Conservation (phyloP, 805 yeast species). For the Starmerella apicola region DNA sequence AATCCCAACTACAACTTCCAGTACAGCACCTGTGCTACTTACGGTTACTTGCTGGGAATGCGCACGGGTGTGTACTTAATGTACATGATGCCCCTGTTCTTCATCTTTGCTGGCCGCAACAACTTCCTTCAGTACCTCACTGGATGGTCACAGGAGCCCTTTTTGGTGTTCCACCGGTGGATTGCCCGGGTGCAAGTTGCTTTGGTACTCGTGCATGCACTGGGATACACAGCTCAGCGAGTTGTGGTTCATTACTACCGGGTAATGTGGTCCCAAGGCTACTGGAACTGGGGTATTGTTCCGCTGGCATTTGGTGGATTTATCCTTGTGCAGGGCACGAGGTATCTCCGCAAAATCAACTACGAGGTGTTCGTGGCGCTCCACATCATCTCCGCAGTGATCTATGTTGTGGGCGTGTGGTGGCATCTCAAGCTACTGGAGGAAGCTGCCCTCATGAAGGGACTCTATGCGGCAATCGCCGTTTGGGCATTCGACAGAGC, state of each 20-base stretch:
- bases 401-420: constrained; percentile 41
- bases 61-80: constrained; percentile 15
- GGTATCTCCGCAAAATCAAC: constrained; percentile 36
- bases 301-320: constrained; percentile 30
- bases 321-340: constrained; percentile 35
- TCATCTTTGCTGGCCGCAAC: constrained; percentile 52
- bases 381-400: constrained; percentile 43
- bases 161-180: constrained; percentile 43
- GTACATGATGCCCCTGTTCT: constrained; percentile 22
- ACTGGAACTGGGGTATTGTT: constrained; percentile 20
- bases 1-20: constrained; percentile 7
- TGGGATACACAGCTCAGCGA: constrained; percentile 17
- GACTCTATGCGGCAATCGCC: constrained; percentile 41
- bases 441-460: constrained; percentile 21
- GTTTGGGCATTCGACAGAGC: constrained; percentile 63
- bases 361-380: constrained; percentile 47
- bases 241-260: constrained; percentile 11
- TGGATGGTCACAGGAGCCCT: constrained; percentile 48
- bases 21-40: constrained; percentile 3
- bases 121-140: constrained; percentile 50
- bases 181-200: constrained; percentile 21
- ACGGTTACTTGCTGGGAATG: constrained; percentile 7
- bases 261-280: constrained; percentile 9
- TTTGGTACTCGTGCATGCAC: constrained; percentile 22
- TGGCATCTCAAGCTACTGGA: constrained; percentile 31